phyloP scores from a whole-genome alignment of 139 green algal genomes.

The Tetradesmus lagerheimii region DNA sequence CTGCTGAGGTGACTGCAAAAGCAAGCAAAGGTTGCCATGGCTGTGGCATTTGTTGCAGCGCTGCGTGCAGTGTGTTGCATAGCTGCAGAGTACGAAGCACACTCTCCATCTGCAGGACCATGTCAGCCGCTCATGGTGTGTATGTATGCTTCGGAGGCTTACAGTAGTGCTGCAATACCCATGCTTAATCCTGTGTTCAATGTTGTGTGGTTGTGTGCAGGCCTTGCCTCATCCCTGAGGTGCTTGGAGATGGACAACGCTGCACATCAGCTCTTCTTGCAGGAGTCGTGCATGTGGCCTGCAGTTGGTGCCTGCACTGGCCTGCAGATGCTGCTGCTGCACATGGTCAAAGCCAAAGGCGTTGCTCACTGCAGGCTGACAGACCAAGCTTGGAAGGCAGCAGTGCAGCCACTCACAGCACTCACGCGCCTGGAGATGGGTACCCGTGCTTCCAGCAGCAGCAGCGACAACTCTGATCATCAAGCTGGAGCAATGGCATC shows the following conservation, averaged over 20 bases:
- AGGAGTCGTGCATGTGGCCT: background rate
- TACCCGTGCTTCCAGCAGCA: background rate
- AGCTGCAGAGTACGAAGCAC: too few relatives aligned
- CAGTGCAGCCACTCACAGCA: background rate
- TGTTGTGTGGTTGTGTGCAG: too few relatives aligned
- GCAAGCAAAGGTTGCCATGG: too few relatives aligned
- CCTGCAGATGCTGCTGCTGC: constrained; percentile 10
- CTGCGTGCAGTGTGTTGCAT: background rate
- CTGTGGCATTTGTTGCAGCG: too few relatives aligned
- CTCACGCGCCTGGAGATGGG: constrained; percentile 1
- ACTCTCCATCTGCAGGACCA: too few relatives aligned
- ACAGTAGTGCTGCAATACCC: too few relatives aligned
- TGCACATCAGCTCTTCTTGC: background rate
- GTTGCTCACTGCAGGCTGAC: background rate
- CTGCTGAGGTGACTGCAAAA: too few relatives aligned
- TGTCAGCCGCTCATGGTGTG: too few relatives aligned
- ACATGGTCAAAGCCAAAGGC: background rate
- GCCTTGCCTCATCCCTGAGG: background rate
- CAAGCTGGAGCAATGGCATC: background rate
- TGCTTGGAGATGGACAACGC: background rate
- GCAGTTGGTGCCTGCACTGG: background rate
- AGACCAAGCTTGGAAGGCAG: background rate
- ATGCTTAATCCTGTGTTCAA: too few relatives aligned
- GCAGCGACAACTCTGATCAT: background rate
- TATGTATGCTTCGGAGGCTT: too few relatives aligned